Evolutionary conservation across 2,329 filamentous ascomycete genomes (phyloP).

Genomic region (Amauroascus verrucosus): DNA sequence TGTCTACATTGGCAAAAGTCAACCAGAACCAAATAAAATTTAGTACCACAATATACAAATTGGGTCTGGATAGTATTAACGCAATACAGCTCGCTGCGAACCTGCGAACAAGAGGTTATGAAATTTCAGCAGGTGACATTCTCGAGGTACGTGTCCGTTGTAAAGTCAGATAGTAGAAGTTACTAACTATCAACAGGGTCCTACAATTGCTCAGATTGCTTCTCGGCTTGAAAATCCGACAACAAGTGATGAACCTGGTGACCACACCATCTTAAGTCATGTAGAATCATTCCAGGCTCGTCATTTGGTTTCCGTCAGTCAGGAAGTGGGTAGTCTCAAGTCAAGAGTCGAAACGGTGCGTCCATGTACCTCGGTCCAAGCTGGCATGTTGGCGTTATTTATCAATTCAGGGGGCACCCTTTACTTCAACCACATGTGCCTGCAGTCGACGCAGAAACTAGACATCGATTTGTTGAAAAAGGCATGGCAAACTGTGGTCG

Average conservation of each 20-base stretch:
- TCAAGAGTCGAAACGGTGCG: constrained; percentile 48
- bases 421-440: constrained; percentile 67
- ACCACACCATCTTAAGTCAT: constrained; percentile 34
- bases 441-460: constrained; percentile 35
- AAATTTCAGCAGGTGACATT: constrained; percentile 60
- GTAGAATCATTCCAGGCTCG: constrained; percentile 43
- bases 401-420: constrained; percentile 53
- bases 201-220: constrained; percentile 29
- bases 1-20: constrained; percentile 50
- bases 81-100: constrained; percentile 64
- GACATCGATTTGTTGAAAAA: constrained; percentile 35
- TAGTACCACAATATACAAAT: constrained; percentile 65
- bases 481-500: constrained; percentile 51
- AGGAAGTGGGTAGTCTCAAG: constrained; percentile 23
- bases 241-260: constrained; percentile 14
- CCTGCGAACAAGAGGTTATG: constrained; percentile 51
- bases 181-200: constrained; percentile 23
- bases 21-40: constrained; percentile 43
- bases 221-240: constrained; percentile 35
- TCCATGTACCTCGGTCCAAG: constrained; percentile 71
- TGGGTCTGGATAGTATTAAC: constrained; percentile 88
- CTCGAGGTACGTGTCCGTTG: constrained; percentile 44
- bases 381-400: constrained; percentile 68
- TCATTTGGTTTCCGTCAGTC: constrained; percentile 29
- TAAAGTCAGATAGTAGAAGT: background rate